These are phyloP conservation scores for Fusarium veterinarium DNA, from an alignment of 2,329 filamentous ascomycete genomes.

Conservation along the genomic window DNA sequence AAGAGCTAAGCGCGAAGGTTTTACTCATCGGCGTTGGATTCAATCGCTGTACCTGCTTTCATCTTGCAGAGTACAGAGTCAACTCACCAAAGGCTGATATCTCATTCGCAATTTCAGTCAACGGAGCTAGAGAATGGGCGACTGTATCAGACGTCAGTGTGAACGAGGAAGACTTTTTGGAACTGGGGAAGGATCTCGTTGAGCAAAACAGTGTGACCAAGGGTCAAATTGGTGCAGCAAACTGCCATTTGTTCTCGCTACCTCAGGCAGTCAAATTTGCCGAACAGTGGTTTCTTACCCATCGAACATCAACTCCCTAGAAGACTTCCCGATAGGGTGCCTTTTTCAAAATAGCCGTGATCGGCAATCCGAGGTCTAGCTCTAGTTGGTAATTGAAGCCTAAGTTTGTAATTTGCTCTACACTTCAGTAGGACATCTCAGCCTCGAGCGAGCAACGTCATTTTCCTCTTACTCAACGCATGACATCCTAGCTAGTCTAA, in stretches of 20 bases:
- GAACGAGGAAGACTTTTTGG: background rate
- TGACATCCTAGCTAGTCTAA: fast-evolving
- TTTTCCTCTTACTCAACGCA: fast-evolving
- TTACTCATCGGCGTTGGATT: background rate
- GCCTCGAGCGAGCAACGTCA: background rate
- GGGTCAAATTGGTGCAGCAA: background rate
- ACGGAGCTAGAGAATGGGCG: background rate
- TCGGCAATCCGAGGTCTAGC: background rate
- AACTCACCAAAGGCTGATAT: background rate
- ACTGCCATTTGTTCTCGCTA: background rate
- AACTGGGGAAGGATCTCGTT: background rate
- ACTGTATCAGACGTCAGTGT: background rate
- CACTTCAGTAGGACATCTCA: no score
- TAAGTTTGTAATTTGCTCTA: background rate
- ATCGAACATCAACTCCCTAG: background rate
- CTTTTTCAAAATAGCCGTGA: fast-evolving
- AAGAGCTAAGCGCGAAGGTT: background rate
- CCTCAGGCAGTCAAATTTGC: background rate
- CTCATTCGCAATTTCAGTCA: background rate
- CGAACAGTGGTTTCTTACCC: background rate
- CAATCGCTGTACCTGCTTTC: conserved; percentile 2
- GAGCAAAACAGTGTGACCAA: fast-evolving
- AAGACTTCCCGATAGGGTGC: fast-evolving
- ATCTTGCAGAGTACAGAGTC: conserved; percentile 9
- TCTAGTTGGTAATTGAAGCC: background rate